These are phyloP conservation scores for Talaromyces atroroseus DNA, from an alignment of 2,329 filamentous ascomycete genomes.

Conservation along the genomic window DNA sequence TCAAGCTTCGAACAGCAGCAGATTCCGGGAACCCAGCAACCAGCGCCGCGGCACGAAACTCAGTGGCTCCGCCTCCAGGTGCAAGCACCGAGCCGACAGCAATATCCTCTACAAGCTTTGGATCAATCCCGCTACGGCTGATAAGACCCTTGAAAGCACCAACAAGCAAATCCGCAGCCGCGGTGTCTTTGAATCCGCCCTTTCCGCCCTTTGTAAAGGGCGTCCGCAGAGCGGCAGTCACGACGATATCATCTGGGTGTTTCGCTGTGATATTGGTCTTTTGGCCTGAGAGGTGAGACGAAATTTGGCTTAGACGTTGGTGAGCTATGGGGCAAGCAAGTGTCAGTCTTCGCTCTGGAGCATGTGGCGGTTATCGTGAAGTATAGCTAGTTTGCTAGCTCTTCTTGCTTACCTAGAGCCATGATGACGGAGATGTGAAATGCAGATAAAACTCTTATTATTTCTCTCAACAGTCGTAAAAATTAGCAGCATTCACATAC, in stretches of 20 bases:
- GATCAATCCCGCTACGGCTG: slow-evolving; percentile 82
- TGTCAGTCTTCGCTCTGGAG: background rate
- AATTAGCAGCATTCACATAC: too few relatives aligned
- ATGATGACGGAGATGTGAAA: slow-evolving; percentile 24
- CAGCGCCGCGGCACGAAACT: slow-evolving; percentile 88
- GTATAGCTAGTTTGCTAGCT: background rate
- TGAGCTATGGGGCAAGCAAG: slow-evolving; percentile 39
- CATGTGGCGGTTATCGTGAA: background rate
- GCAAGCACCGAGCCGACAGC: slow-evolving; percentile 86
- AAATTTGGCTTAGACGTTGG: slow-evolving; percentile 55
- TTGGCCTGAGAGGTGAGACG: slow-evolving; percentile 47
- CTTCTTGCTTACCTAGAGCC: slow-evolving; percentile 35
- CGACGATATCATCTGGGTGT: slow-evolving; percentile 67
- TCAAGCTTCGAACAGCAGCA: slow-evolving; percentile 79
- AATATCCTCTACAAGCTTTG: slow-evolving; percentile 82
- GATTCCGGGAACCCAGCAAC: slow-evolving; percentile 85
- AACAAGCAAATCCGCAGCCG: slow-evolving; percentile 75
- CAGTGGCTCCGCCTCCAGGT: slow-evolving; percentile 89
- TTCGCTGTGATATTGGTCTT: slow-evolving; percentile 34
- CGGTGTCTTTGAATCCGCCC: slow-evolving; percentile 93
- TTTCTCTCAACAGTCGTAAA: background rate
- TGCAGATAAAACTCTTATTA: slow-evolving; percentile 3
- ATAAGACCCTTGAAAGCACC: slow-evolving; percentile 78
- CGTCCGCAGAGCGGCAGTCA: slow-evolving; percentile 87
- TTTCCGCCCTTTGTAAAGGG: slow-evolving; percentile 89